phyloP scores from a whole-genome alignment of 352 stramenopile species.

The Salisapilia sapeloensis region DNA sequence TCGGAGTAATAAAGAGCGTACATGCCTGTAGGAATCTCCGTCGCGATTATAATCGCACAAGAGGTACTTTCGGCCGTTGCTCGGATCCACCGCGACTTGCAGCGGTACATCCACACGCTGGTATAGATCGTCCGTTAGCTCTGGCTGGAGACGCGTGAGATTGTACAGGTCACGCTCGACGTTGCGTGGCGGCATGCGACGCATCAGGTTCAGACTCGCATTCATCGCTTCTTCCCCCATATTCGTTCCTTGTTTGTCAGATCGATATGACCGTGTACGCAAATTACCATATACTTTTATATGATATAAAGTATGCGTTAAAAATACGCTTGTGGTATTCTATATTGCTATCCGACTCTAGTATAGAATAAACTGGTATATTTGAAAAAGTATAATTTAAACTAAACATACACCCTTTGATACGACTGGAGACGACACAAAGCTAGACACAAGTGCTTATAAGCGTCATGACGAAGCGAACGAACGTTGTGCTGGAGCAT shows the following conservation, averaged over 20 bases:
- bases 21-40: constrained; percentile 71
- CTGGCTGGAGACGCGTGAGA: constrained; percentile 65
- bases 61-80: constrained; percentile 83
- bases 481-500: constrained; percentile 43
- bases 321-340: too few relatives aligned
- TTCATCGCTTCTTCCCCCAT: constrained; percentile 37
- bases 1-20: neutral
- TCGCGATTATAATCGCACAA: constrained; percentile 93
- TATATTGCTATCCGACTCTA: too few relatives aligned
- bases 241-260: constrained; percentile 6
- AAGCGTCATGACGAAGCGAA: constrained; percentile 28
- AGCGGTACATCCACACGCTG: constrained; percentile 88
- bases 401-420: too few relatives aligned
- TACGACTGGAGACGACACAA: too few relatives aligned
- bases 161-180: constrained; percentile 74
- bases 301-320: too few relatives aligned
- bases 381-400: too few relatives aligned
- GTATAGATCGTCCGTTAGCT: constrained; percentile 82
- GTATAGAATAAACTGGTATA: too few relatives aligned
- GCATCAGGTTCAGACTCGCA: constrained; percentile 79
- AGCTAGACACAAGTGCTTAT: too few relatives aligned
- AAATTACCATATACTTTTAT: neutral
- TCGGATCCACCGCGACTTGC: constrained; percentile 69
- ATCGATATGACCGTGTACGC: constrained; percentile 5
- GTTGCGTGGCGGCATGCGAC: constrained; percentile 74